A percentile compares a stretch with the other conserved stretches of the same genome.
Evolutionary conservation across 768 basidiomycete genomes (phyloP).

Genomic region (Podaxis sp.): DNA sequence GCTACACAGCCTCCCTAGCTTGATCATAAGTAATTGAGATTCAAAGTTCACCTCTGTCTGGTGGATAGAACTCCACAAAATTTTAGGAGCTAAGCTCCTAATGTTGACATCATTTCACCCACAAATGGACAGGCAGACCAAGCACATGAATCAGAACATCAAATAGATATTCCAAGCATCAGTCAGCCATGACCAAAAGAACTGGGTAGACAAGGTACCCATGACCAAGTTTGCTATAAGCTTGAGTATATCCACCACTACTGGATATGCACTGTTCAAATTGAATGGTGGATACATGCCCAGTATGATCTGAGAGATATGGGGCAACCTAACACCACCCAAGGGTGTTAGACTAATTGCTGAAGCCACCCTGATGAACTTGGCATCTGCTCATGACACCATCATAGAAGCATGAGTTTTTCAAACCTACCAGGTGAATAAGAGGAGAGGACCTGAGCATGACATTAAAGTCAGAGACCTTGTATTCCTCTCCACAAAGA

Average conservation of each 20-base stretch:
- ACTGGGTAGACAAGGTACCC: conserved; percentile 32
- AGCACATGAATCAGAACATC: conserved; percentile 27
- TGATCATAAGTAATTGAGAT: conserved; percentile 33
- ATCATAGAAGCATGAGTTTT: conserved; percentile 31
- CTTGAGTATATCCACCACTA: conserved; percentile 25
- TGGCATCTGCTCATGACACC: conserved; percentile 32
- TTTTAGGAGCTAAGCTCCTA: conserved; percentile 28
- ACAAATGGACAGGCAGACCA: conserved; percentile 36
- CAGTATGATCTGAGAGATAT: conserved; percentile 17
- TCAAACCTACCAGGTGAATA: conserved; percentile 32
- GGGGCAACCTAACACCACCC: background rate
- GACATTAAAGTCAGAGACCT: conserved; percentile 22
- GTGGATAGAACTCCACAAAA: conserved; percentile 27
- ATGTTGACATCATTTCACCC: conserved; percentile 43
- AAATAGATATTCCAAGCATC: conserved; percentile 29
- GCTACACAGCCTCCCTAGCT: conserved; percentile 29
- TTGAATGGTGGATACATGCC: conserved; percentile 26
- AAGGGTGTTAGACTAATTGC: conserved; percentile 28
- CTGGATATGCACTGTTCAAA: conserved; percentile 35
- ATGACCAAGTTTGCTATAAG: conserved; percentile 31
- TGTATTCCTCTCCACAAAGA: conserved; percentile 37
- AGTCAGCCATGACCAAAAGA: conserved; percentile 26
- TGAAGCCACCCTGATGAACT: conserved; percentile 20
- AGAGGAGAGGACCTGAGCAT: conserved; percentile 18
- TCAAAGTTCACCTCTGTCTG: conserved; percentile 36